These are phyloP conservation scores for Clathrospora elynae DNA, from an alignment of 2,329 filamentous ascomycete species.

Conservation along the genomic window DNA sequence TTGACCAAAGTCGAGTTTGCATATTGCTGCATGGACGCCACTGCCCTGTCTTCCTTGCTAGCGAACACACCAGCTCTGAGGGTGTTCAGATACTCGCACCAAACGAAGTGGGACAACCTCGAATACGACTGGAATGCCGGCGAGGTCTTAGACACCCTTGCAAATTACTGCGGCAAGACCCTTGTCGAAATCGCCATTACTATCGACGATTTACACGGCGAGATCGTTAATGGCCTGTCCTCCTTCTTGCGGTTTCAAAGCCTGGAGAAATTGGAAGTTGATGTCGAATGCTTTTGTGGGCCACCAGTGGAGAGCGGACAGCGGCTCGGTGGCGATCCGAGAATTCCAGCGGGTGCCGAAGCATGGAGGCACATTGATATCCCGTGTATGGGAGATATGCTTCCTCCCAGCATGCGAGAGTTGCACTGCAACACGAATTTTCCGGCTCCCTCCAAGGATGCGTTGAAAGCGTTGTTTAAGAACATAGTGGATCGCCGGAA, in stretches of 20 bases:
- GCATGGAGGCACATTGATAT: constrained; percentile 40
- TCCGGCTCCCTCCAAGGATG: constrained; percentile 27
- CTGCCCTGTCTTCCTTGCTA: constrained; percentile 31
- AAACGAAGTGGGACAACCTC: constrained; percentile 42
- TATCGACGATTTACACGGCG: constrained; percentile 39
- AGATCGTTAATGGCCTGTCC: constrained; percentile 41
- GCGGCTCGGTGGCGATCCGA: constrained; percentile 25
- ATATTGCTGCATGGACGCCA: constrained; percentile 41
- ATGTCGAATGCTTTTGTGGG: constrained; percentile 40
- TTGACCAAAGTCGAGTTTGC: constrained; percentile 40
- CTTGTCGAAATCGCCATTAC: constrained; percentile 41
- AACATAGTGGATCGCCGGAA: constrained; percentile 34
- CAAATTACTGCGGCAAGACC: constrained; percentile 28
- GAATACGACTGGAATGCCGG: constrained; percentile 44
- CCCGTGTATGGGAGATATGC: constrained; percentile 44
- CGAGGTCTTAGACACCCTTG: constrained; percentile 34
- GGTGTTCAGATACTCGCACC: constrained; percentile 42
- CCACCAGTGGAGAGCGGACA: constrained; percentile 45
- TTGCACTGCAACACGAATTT: constrained; percentile 40
- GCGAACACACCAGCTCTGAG: constrained; percentile 33
- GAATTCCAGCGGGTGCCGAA: constrained; percentile 24
- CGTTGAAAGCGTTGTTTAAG: constrained; percentile 36
- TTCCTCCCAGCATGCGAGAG: constrained; percentile 36
- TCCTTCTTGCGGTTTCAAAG: constrained; percentile 35
- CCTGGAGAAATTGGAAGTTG: constrained; percentile 37